Evolutionary conservation across 108 stramenopile species (phyloP), one percentile per base, ranked within the genome.

Genomic region (Nannochloropsis salina): DNA sequence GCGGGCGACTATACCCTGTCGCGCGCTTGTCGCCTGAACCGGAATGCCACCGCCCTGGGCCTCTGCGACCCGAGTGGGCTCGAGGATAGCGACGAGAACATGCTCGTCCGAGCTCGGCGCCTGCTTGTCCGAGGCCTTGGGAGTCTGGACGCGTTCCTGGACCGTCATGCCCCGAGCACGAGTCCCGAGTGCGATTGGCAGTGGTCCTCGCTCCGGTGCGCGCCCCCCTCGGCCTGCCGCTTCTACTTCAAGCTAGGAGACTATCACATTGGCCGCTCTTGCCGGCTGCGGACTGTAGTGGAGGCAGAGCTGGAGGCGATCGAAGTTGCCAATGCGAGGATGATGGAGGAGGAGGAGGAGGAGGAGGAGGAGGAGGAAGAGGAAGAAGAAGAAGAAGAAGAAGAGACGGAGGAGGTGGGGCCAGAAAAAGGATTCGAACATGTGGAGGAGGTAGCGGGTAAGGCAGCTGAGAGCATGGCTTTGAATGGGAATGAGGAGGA

Each of bases 241-340:
- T 74, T 74, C n/a, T 74, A 74, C n/a, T 74, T 74, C n/a, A 74
- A 74, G 61, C 6, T 74, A n/a, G 61, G 61, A n/a, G 61, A 74
- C 61, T 74, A 74, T 8, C 61, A 74, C n/a, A n/a, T 74, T 15
- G 61, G 61, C 20, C 15, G 61, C 20, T 74, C 61, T 15, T 74
- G 61, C n/a, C 61, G 61, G 8, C n/a, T 74, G 61, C 61, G 61
- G 61, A n/a, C n/a, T 1, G 6, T n/a, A n/a, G 61, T 74, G 2
- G 61, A 74, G 61, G 61, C 61, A 6, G 61, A 74, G 61, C n/a
- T 74, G 6, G 61, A 74, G 61, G n/a, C 20, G 61, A n/a, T n/a
- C 20, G 61, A 15, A 74, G 61, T n/a, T 15, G 61, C 61, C 61
- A 74, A 74, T 1, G 61, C 61, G 3, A 74, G 61, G 61, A 74